Evolutionary conservation across 164 flowering plant genomes (phyloP), one percentile per base, ranked within the genome.

Genomic region (Magnolia sinica): DNA sequence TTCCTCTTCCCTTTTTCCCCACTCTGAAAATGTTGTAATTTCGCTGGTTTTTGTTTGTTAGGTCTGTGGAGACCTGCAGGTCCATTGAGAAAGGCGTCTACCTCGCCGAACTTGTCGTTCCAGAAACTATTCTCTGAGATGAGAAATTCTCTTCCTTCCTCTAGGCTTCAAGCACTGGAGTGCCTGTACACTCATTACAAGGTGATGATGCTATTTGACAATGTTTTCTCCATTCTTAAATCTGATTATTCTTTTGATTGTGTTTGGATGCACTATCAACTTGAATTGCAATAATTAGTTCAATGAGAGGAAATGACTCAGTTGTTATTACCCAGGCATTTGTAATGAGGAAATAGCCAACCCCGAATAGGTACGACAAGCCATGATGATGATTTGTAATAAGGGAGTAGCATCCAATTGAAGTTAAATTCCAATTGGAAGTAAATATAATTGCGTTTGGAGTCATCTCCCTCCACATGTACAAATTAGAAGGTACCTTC

Each of bases 121-220:
- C 78, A 74, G 27, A 77, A 72, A 16, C 75, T 86, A 18, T 70
- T 83, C 18, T 73, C 86, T 19, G 85, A 81, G 77, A 23, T 83
- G 70, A 24, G 31, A 79, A 73, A 22, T 64, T 76, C 58, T 19
- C 79, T 84, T 9, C 74, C 84, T 37, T 76, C 82, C 9, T 27
- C 74, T 58, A 69, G 73, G 70, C 37, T 50, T 51, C 63, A 64
- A 50, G 77, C 78, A 61, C 64, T 84, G 69, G 55, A 70, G 59
- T 50, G 6, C 59, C 59, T 79, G 63, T 78, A 74, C 20, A 73
- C 13, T 51, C 24, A 11, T 4, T 76, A 58, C 58, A 76, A 70
- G 78, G 78, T 76, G 59, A 59, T n/a, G 24, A 59, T n/a, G 24
- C 45, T 20, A 19, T 66, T 24, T 66, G 24, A 8, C 29, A 23